Evolutionary conservation across 1,284 basidiomycete species (phyloP).

Genomic region (Rugosomyces carneus): DNA sequence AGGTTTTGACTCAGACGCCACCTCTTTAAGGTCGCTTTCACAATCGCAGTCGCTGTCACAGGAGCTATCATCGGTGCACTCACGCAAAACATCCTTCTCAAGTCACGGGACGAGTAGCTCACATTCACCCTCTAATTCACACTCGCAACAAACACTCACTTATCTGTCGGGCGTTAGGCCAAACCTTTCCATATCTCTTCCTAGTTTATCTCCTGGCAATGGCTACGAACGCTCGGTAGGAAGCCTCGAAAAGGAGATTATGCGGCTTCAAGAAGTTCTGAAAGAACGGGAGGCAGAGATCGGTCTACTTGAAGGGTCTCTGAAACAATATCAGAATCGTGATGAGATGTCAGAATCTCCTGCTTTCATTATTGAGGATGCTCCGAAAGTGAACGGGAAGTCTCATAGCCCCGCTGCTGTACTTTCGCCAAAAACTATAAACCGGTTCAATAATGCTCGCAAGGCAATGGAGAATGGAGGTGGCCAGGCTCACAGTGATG

Average conservation of each 20-base stretch:
- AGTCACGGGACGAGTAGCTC: constrained; percentile 65
- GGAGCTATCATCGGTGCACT: constrained; percentile 89
- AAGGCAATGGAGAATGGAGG: constrained; percentile 51
- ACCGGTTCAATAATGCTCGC: constrained; percentile 66
- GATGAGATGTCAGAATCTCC: constrained; percentile 17
- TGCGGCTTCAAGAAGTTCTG: constrained; percentile 84
- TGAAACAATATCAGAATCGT: constrained; percentile 43
- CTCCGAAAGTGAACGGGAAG: constrained; percentile 19
- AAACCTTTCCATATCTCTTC: constrained; percentile 57
- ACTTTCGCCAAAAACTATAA: constrained; percentile 62
- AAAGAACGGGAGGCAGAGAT: constrained; percentile 88
- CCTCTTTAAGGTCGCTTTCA: constrained; percentile 61
- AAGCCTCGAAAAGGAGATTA: constrained; percentile 89
- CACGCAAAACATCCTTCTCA: constrained; percentile 73
- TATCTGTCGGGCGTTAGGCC: constrained; percentile 35
- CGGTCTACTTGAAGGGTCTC: constrained; percentile 60
- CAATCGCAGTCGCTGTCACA: constrained; percentile 90
- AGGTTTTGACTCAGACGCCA: constrained; percentile 6
- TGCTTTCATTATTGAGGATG: constrained; percentile 13
- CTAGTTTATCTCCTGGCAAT: constrained; percentile 32
- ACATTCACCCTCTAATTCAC: constrained; percentile 46
- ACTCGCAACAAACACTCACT: constrained; percentile 25
- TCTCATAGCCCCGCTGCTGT: constrained; percentile 23
- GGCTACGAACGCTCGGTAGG: constrained; percentile 64
- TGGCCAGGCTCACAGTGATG: constrained; percentile 26